Conservation (phyloP, 768 basidiomycete species). For the Phanerochaete carnosa region DNA sequence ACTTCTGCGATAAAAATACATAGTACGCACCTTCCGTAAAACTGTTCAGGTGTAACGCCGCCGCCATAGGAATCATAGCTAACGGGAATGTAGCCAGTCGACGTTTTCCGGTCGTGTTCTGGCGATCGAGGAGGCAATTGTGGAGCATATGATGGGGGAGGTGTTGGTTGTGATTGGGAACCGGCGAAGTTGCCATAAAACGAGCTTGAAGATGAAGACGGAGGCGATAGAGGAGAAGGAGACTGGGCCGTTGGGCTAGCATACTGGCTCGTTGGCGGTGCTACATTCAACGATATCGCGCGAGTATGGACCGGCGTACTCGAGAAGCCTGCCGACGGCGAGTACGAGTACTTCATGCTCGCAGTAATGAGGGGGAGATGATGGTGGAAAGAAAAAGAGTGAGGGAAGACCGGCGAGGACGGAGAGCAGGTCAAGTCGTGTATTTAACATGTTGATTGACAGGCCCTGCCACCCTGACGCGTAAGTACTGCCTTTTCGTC, state of each 20-base stretch:
- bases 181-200: background rate
- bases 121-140: background rate
- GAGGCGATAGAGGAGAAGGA: background rate
- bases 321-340: background rate
- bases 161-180: background rate
- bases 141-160: background rate
- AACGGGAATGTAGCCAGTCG: background rate
- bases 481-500: too few species aligned
- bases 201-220: background rate
- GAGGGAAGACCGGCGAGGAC: background rate
- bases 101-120: background rate
- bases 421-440: background rate
- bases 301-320: background rate
- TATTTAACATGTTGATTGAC: background rate
- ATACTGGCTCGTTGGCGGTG: background rate
- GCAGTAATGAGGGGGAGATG: background rate
- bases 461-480: background rate
- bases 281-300: background rate
- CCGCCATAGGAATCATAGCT: background rate
- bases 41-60: background rate
- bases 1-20: background rate
- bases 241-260: background rate
- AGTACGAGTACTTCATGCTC: slow-evolving; percentile 6
- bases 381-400: background rate
- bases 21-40: background rate